Conservation (phyloP, 2,329 filamentous ascomycete species). For the Aschersonia sp. region DNA sequence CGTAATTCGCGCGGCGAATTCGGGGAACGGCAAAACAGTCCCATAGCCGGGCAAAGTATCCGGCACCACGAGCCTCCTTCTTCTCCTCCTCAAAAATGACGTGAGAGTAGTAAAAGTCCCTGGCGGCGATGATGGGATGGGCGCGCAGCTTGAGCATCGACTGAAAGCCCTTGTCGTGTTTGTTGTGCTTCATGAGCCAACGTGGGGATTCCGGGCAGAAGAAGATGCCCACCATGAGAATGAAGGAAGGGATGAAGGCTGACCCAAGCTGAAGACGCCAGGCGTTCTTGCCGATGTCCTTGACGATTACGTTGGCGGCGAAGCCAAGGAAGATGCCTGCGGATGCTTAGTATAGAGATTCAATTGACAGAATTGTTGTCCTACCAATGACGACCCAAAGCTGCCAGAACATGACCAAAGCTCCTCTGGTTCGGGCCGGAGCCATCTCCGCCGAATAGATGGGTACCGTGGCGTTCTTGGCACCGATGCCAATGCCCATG, state of each 20-base stretch:
- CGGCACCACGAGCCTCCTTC: conserved; percentile 11
- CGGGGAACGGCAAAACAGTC: conserved; percentile 53
- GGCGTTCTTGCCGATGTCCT: conserved; percentile 32
- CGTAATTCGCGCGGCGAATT: conserved; percentile 56
- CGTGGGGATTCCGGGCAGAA: conserved; percentile 47
- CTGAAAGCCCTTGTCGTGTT: conserved; percentile 38
- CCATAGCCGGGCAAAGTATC: conserved; percentile 18
- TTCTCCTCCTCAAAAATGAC: conserved; percentile 23
- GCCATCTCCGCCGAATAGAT: conserved; percentile 62
- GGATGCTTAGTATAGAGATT: conserved; percentile 2
- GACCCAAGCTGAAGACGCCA: conserved; percentile 47
- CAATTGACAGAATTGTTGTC: not conserved
- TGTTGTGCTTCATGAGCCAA: conserved; percentile 49
- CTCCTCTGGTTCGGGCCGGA: conserved; percentile 51
- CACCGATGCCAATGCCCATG: conserved; percentile 53
- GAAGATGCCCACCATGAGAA: conserved; percentile 39
- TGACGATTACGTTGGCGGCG: conserved; percentile 35
- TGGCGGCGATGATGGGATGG: conserved; percentile 36
- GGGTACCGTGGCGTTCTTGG: conserved; percentile 49
- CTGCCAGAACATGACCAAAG: conserved; percentile 67
- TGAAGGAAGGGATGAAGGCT: conserved; percentile 35
- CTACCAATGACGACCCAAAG: conserved; percentile 15
- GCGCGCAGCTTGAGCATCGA: conserved; percentile 33
- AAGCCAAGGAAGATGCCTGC: conserved; percentile 30
- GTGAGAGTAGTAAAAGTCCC: conserved; percentile 36